Evolutionary conservation across 1,284 basidiomycete species (phyloP), one percentile per base, ranked within the genome.

Genomic region (Trametes sp.): DNA sequence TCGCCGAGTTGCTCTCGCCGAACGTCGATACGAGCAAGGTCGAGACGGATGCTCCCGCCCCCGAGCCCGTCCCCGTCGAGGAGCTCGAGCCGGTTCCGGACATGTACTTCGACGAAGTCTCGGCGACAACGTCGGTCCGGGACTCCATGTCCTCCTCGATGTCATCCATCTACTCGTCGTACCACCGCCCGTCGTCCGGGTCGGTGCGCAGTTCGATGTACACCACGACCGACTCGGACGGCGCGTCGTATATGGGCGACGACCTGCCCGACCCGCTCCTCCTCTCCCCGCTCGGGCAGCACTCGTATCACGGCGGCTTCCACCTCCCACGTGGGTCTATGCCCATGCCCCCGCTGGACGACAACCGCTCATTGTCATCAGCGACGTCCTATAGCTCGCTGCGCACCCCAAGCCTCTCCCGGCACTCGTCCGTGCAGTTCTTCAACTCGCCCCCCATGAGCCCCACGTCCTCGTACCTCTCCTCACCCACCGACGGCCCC

Each of bases 291-390:
- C 59, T 53, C 23, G 38, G 36, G 31, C 62, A 57, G 16, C 62
- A 63, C 19, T 45, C 65, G 6, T 16, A 67, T 3, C 69, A 62
- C 46, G 68, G 71, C 21, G 31, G 62, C 31, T 75, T 72, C 64
- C 69, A 70, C 59, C 70, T 72, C 41, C 72, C 69, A 26, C 67
- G 68, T 41, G 52, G 62, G 29, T 69, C 67, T 1, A 64, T 65
- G 28, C 55, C 62, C 24, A 58, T 55, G 50, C 56, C 72, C 0
- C 49, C 65, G 44, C 57, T 72, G 54, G 75, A 80, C 61, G 81
- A 83, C 62, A 80, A 77, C 9, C 82, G 79, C 61, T 82, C 81
- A 1, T 56, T 74, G 38, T 74, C 73, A 8, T 63, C 66, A 7
- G 51, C 66, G 44, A 60, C 63, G 10, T 65, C 66, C 24, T 68